Base-by-base conservation (phyloP, 805 yeast species). In the Diddensiella transvaalensis region DNA sequence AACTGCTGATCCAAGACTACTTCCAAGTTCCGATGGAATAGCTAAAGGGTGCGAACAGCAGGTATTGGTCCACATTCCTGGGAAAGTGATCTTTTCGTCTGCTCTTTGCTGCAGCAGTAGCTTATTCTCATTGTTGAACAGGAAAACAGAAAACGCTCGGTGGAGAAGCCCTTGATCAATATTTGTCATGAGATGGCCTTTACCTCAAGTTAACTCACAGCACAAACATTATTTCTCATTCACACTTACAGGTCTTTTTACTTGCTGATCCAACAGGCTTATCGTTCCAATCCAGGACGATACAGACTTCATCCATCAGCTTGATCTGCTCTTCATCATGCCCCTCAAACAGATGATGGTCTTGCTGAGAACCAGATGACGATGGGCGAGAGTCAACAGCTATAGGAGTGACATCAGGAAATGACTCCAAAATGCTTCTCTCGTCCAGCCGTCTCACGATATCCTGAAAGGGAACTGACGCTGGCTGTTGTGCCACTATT, bases 31-130 rank as follows among this genome's bases (percentile, higher is more conserved):
- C 32, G 79, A 71, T 33, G 82, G 77, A 30, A 88, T 79, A 47
- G 96, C 88, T 46, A 93, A 74, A 6, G 99, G 99, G 66, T 93
- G 99, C 1, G 98, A 90, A 67, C 99, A 93, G 70, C 99, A 93
- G 1, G 99, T 93, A 67, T 93, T 93, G 22, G 99, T 93, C 99
- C 99, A 93, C 84, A 90, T 82, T 50, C 81, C 81, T 0, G 98
- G 95, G 68, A 93, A 93, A 1, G 99, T 93, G 70, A 93, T 93
- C 67, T 93, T 93, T 65, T 93, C 98, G 43, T 82, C 81, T 0
- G 99, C 98, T 59, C 99, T 81, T 71, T 91, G 97, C 71, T 93
- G 99, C 57, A 93, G 74, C 50, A 93, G 74, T 53, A 93, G 75
- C 67, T 85, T 76, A 50, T 82, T 81, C 40, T 86, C 79, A 19